Evolutionary conservation across 768 basidiomycete species (phyloP).

Genomic region (Calocybe gangraenosa): DNA sequence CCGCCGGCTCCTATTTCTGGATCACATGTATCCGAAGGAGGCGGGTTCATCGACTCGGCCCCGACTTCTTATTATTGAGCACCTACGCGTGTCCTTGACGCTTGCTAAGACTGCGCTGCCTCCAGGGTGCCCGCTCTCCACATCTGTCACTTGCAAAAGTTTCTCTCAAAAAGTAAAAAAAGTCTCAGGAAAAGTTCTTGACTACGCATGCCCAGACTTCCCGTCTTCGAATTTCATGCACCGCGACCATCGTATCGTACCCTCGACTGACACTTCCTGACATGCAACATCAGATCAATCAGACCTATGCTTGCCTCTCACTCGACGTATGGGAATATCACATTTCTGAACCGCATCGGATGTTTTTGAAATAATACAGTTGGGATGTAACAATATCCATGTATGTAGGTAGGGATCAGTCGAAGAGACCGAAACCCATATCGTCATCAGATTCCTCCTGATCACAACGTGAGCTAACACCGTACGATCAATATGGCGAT

Average conservation of each 20-base stretch:
- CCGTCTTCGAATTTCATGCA: no score
- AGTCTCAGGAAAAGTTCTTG: neutral
- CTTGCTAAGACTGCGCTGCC: no score
- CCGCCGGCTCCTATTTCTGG: constrained; percentile 17
- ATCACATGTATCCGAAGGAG: constrained; percentile 3
- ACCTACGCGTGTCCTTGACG: neutral
- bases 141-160: no score
- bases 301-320: neutral
- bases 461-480: constrained; percentile 5
- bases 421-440: constrained; percentile 99
- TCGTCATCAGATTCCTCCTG: constrained; percentile 96
- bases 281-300: neutral
- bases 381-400: constrained; percentile 7
- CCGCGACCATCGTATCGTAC: no score
- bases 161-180: no score
- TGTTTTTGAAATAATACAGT: constrained; percentile 2
- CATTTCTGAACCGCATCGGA: no score
- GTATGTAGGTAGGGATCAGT: constrained; percentile 43
- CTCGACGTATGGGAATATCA: no score
- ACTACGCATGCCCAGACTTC: no score
- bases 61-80: neutral
- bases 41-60: constrained; percentile 2
- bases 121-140: no score
- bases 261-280: no score
- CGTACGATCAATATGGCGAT: constrained; percentile 12